Evolutionary conservation across 192 early-diverging fungal genomes (phyloP).

Genomic region (Entophlyctis luteolus): DNA sequence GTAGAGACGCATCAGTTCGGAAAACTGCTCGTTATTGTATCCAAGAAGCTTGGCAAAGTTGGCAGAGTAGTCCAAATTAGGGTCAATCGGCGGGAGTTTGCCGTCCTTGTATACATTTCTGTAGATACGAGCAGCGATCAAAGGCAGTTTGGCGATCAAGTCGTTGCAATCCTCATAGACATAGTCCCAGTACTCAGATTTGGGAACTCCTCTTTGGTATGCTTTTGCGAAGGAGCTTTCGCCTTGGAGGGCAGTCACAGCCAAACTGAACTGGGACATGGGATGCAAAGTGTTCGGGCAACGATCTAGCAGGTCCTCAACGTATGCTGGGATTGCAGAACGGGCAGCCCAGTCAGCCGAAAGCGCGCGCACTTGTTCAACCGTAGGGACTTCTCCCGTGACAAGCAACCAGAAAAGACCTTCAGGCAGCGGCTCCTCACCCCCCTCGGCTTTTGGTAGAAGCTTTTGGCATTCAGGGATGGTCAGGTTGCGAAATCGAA

Average conservation of each 20-base stretch:
- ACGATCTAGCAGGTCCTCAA: conserved; percentile 95
- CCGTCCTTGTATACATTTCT: conserved; percentile 98
- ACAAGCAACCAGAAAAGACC: conserved; percentile 96
- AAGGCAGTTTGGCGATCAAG: conserved; percentile 95
- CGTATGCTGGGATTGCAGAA: conserved; percentile 84
- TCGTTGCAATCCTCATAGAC: conserved; percentile 97
- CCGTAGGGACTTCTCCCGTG: conserved; percentile 94
- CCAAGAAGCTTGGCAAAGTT: conserved; percentile 94
- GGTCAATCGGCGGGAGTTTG: conserved; percentile 81
- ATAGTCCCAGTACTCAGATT: conserved; percentile 95
- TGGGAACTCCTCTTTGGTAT: conserved; percentile 87
- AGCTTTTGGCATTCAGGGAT: conserved; percentile 94
- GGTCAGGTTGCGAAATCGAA: conserved; percentile 93
- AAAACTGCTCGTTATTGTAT: conserved; percentile 83
- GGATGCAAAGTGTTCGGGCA: conserved; percentile 98
- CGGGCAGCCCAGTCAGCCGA: conserved; percentile 97
- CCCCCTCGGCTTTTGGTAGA: conserved; percentile 83
- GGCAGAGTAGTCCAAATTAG: conserved; percentile 87
- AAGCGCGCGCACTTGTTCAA: conserved; percentile 81
- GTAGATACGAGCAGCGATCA: conserved; percentile 97
- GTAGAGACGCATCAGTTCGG: conserved; percentile 98
- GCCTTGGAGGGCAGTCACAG: conserved; percentile 95
- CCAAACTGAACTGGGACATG: conserved; percentile 97
- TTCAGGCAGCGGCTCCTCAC: conserved; percentile 92
- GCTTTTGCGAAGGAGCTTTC: conserved; percentile 96